Evolutionary conservation across 352 stramenopile species (phyloP).

Genomic region (Elongisporangium prolatum): DNA sequence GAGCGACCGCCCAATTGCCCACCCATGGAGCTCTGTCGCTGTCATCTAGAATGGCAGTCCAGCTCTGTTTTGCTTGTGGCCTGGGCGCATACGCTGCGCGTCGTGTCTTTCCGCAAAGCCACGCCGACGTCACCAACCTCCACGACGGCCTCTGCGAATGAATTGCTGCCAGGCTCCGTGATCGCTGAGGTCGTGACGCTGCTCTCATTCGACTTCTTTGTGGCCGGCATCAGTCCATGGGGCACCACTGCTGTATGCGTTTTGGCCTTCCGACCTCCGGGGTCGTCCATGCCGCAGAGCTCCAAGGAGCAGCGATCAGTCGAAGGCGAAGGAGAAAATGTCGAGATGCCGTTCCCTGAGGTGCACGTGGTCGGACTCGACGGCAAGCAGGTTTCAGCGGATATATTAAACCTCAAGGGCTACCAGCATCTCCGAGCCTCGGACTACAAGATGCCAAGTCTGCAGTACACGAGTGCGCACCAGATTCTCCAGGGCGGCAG

Average conservation of each 20-base stretch:
- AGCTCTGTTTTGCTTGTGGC: slow-evolving; percentile 57
- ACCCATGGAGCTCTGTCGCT: slow-evolving; percentile 78
- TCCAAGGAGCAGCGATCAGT: slow-evolving; percentile 40
- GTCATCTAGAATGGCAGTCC: slow-evolving; percentile 74
- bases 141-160: slow-evolving; percentile 16
- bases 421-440: slow-evolving; percentile 71
- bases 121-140: slow-evolving; percentile 31
- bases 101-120: slow-evolving; percentile 68
- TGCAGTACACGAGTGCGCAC: slow-evolving; percentile 44
- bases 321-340: slow-evolving; percentile 65
- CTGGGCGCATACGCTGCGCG: slow-evolving; percentile 73
- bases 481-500: not conserved
- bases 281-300: slow-evolving; percentile 27
- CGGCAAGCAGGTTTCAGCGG: slow-evolving; percentile 83
- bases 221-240: slow-evolving; percentile 73
- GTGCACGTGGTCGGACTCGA: slow-evolving; percentile 86
- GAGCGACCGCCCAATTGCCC: slow-evolving; percentile 74
- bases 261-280: slow-evolving; percentile 65
- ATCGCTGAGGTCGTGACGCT: slow-evolving; percentile 67
- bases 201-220: slow-evolving; percentile 82
- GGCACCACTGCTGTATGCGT: slow-evolving; percentile 50
- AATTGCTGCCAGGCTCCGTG: slow-evolving; percentile 22
- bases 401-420: slow-evolving; percentile 68
- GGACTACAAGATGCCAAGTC: slow-evolving; percentile 79
- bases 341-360: slow-evolving; percentile 75